Conservation (phyloP, 2,329 filamentous ascomycete species). For the Neurospora sp. region DNA sequence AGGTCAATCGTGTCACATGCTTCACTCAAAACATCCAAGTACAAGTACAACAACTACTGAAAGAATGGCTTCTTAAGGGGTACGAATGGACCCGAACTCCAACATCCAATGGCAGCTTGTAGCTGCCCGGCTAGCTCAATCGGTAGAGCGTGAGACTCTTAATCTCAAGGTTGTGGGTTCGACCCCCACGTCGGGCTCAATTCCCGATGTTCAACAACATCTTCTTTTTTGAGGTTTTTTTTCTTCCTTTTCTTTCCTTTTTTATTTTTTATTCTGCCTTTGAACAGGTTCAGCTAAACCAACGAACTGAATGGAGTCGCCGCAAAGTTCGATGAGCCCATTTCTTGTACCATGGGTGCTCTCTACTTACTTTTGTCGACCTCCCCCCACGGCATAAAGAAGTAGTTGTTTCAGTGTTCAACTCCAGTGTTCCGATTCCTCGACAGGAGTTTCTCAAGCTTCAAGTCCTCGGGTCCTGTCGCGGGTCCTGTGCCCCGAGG, state of each 20-base stretch:
- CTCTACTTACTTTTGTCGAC: not conserved
- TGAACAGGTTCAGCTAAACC: too few species aligned
- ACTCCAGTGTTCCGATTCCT: not conserved
- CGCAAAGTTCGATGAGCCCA: not conserved
- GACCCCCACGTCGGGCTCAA: not conserved
- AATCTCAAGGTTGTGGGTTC: conserved; percentile 15
- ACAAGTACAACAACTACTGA: not conserved
- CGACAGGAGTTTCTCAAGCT: not conserved
- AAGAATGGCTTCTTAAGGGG: not conserved
- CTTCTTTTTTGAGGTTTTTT: not conserved
- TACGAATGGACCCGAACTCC: not conserved
- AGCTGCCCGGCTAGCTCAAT: conserved; percentile 52
- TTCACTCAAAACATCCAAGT: not conserved
- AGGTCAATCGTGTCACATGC: not conserved
- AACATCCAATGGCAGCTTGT: not conserved
- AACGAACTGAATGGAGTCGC: too few species aligned
- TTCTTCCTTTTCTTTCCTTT: not conserved
- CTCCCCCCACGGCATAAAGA: not conserved
- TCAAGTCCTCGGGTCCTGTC: not conserved
- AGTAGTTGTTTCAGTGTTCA: not conserved
- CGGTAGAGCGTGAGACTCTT: conserved; percentile 67
- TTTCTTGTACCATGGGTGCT: not conserved
- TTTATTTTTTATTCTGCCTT: not conserved
- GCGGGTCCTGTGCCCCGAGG: not conserved
- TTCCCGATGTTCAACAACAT: not conserved